Percentiles rank a stretch among this genome's conserved stretches.
These are phyloP conservation scores for Fusarium mangiferae DNA, from an alignment of 2,329 filamentous ascomycete genomes.

Conservation along the genomic window DNA sequence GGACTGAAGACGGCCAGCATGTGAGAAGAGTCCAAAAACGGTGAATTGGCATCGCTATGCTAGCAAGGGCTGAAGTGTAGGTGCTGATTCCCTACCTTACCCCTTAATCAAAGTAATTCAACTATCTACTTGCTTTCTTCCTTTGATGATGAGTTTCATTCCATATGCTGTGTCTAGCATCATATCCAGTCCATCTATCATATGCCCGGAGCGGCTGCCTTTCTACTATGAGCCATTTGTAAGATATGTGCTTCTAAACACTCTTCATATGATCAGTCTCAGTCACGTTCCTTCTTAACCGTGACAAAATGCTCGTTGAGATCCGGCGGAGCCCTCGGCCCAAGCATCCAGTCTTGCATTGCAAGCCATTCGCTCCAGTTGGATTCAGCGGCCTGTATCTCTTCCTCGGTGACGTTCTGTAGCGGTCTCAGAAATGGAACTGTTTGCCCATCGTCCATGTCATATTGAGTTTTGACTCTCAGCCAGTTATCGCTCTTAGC, in stretches of 20 bases:
- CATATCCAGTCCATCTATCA: background rate
- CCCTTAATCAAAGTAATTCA: background rate
- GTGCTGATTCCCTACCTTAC: conserved; percentile 27
- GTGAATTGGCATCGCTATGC: conserved; percentile 27
- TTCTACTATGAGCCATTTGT: background rate
- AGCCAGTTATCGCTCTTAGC: conserved; percentile 94
- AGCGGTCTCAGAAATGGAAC: conserved; percentile 89
- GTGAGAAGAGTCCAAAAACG: background rate
- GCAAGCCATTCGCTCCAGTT: conserved; percentile 95
- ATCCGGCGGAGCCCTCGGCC: conserved; percentile 73
- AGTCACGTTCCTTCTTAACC: conserved; percentile 47
- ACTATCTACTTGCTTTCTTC: conserved; percentile 1
- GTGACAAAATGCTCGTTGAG: conserved; percentile 43
- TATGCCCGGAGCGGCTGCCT: background rate
- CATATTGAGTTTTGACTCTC: conserved; percentile 88
- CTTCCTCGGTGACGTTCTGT: conserved; percentile 78
- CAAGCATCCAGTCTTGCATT: conserved; percentile 99
- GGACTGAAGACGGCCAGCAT: background rate
- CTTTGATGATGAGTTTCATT: background rate
- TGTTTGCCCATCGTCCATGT: conserved; percentile 83
- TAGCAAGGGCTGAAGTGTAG: conserved; percentile 21
- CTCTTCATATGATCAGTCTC: conserved; percentile 9
- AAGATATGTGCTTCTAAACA: background rate
- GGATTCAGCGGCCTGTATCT: conserved; percentile 84
- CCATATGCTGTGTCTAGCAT: background rate